A percentile compares a stretch with the other conserved stretches of the same genome.
These are phyloP conservation scores for Thuidium tamariscinum DNA, from an alignment of 225 moss, liverwort and hornwort genomes.

Conservation along the genomic window DNA sequence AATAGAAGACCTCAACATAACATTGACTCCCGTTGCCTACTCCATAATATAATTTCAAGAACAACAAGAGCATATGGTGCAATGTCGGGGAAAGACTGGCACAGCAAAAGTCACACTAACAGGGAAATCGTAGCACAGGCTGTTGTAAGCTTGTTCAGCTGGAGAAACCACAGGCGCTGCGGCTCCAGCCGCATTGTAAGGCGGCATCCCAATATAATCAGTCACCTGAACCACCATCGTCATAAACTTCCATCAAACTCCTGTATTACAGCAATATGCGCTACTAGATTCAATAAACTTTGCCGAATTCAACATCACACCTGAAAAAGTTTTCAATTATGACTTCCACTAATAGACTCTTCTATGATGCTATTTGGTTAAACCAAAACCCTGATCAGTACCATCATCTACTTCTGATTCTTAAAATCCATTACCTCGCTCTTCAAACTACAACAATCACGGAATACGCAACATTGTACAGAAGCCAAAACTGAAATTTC, in stretches of 20 bases:
- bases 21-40: background rate
- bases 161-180: constrained; percentile 24
- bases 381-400: background rate
- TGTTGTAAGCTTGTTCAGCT: constrained; percentile 63
- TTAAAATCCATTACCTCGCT: background rate
- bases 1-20: background rate
- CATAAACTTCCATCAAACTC: background rate
- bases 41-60: background rate
- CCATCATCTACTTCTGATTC: background rate
- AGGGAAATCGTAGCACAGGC: constrained; percentile 82
- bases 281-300: too few relatives aligned
- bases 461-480: background rate
- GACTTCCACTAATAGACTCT: background rate
- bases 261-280: background rate
- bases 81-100: background rate
- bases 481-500: background rate
- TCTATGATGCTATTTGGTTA: background rate
- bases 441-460: background rate
- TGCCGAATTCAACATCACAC: background rate
- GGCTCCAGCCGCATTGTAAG: constrained; percentile 43
- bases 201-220: constrained; percentile 26
- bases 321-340: background rate
- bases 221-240: constrained; percentile 1
- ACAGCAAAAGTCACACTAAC: constrained; percentile 12
- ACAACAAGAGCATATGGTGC: background rate